Percentiles rank a stretch among this genome's conserved stretches.
Conservation (phyloP, 106 monocot genomes). For the Allium cepa region DNA sequence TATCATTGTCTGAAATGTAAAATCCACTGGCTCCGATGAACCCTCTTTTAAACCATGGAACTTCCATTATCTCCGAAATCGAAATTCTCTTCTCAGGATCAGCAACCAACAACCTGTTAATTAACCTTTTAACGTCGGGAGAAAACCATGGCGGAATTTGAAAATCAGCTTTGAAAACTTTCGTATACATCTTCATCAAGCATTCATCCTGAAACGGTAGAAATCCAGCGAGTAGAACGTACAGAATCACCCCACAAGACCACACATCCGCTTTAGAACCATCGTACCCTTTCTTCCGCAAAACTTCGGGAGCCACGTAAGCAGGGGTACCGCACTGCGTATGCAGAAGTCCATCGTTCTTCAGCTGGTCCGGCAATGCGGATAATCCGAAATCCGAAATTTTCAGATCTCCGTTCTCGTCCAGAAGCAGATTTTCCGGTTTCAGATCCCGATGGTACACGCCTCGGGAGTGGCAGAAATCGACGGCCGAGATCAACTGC, state of each 20-base stretch:
- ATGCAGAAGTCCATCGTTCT: conserved; percentile 34
- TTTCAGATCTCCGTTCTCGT: conserved; percentile 14
- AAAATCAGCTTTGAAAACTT: conserved; percentile 20
- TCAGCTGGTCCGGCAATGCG: conserved; percentile 26
- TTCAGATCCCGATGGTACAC: conserved; percentile 19
- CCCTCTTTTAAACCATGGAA: conserved; percentile 6
- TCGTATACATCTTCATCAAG: conserved; percentile 35
- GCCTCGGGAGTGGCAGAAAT: conserved; percentile 19
- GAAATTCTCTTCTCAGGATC: conserved; percentile 12
- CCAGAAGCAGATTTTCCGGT: conserved; percentile 22
- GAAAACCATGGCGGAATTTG: conserved; percentile 18
- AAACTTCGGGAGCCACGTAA: conserved; percentile 15
- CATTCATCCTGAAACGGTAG: conserved; percentile 30
- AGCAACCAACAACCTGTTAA: conserved; percentile 8
- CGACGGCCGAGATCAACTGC: conserved; percentile 18
- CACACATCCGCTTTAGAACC: conserved; percentile 14
- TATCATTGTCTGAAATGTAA: not conserved
- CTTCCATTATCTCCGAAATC: conserved; percentile 5
- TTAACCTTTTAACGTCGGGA: conserved; percentile 5
- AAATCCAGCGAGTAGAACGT: conserved; percentile 16
- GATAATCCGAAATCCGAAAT: conserved; percentile 28
- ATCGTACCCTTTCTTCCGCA: conserved; percentile 4
- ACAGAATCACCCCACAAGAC: conserved; percentile 19
- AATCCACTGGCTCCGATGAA: not conserved
- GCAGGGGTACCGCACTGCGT: conserved; percentile 42